Evolutionary conservation across 2,329 filamentous ascomycete species (phyloP).

Genomic region (Catunica adiposa): DNA sequence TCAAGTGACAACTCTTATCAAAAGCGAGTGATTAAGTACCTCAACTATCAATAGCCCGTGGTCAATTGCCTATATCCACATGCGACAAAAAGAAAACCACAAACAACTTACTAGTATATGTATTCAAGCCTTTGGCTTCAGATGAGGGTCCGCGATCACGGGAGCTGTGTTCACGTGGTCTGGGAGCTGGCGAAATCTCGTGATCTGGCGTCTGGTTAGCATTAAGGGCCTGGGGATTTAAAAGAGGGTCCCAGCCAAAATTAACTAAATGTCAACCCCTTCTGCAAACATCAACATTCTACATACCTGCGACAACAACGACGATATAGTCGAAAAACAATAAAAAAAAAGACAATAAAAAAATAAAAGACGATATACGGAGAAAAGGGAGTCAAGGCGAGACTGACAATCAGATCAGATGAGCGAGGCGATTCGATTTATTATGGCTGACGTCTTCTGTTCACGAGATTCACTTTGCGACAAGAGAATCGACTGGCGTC

Average conservation of each 20-base stretch:
- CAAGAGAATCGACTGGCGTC: not conserved
- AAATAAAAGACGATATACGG: not conserved
- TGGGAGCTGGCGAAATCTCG: slow-evolving; percentile 27
- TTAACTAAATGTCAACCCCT: too few species aligned
- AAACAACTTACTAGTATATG: not conserved
- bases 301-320: not conserved
- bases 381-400: not conserved
- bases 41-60: too few species aligned
- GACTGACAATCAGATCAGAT: not conserved
- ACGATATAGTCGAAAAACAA: not conserved
- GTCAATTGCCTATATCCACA: not conserved
- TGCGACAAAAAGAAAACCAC: not conserved
- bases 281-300: too few species aligned
- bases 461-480: not conserved
- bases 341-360: not conserved
- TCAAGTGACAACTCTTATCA: too few species aligned
- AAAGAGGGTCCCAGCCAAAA: not conserved
- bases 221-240: not conserved
- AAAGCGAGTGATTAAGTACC: too few species aligned
- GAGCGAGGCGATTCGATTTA: not conserved
- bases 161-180: slow-evolving; percentile 29
- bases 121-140: not conserved
- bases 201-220: slow-evolving; percentile 27
- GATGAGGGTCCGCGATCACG: slow-evolving; percentile 22
- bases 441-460: not conserved